Evolutionary conservation across 306 rosid genomes (phyloP).

Genomic region (Corylus avellana): DNA sequence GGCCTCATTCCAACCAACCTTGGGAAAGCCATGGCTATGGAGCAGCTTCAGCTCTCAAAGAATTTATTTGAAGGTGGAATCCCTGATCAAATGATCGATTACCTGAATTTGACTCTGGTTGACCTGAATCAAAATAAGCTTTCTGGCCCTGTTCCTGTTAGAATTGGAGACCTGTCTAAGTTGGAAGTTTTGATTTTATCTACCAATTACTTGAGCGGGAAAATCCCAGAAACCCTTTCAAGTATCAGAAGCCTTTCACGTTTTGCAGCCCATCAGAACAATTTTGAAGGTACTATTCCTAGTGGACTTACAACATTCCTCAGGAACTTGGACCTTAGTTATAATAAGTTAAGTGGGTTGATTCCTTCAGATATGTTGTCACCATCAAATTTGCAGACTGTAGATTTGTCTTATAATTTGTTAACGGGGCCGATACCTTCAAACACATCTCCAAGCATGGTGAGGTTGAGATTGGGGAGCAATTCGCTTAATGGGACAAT

Average conservation of each 20-base stretch:
- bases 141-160: slow-evolving; percentile 40
- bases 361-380: slow-evolving; percentile 62
- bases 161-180: slow-evolving; percentile 55
- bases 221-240: slow-evolving; percentile 47
- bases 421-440: slow-evolving; percentile 55
- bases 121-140: slow-evolving; percentile 40
- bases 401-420: slow-evolving; percentile 61
- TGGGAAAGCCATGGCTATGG: slow-evolving; percentile 49
- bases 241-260: slow-evolving; percentile 44
- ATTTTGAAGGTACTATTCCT: slow-evolving; percentile 48
- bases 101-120: slow-evolving; percentile 45
- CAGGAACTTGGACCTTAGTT: slow-evolving; percentile 59
- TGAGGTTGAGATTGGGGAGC: slow-evolving; percentile 71
- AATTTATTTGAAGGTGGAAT: slow-evolving; percentile 40
- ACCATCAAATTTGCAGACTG: slow-evolving; percentile 27
- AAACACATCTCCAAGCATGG: slow-evolving; percentile 41
- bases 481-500: slow-evolving; percentile 48
- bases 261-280: slow-evolving; percentile 69
- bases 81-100: slow-evolving; percentile 42
- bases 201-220: slow-evolving; percentile 39
- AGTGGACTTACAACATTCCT: slow-evolving; percentile 48
- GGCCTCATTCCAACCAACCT: slow-evolving; percentile 54
- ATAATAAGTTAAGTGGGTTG: slow-evolving; percentile 32
- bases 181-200: slow-evolving; percentile 64
- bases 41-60: slow-evolving; percentile 53